Evolutionary conservation across 331 rosid species (phyloP), one percentile per base, ranked within the genome.

Genomic region (Stylosanthes scabra): DNA sequence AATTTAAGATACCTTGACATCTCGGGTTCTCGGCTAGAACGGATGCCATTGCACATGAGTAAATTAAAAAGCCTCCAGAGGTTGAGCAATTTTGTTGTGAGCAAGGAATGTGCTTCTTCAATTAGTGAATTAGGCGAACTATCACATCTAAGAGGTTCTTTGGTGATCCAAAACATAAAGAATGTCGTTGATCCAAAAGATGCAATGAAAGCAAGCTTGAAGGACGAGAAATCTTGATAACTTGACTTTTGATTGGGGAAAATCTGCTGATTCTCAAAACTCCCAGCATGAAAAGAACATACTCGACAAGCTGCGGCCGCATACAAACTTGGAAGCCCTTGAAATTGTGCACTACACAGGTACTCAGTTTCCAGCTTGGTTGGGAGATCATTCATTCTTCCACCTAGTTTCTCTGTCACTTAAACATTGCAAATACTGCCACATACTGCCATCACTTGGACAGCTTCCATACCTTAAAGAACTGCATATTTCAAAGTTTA

Each of bases 31-130:
- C 29, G 8, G 3, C 9, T 71, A 8, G 13, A 59, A 29, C 3
- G 29, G 76, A 59, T 71, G 59, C 76, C 76, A n/a, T 40, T 52
- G 14, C 66, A 58, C n/a, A 71, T 59, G 44, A 71, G 76, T 46
- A 13, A 11, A 28, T 11, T 71, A 9, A 71, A 11, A 28, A 71
- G 20, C 66, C 66, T 71, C 6, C 66, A 59, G 44, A 52, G 28
- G 41, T 27, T 71, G 50, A 71, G 76, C n/a, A 11, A 27, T 16
- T 71, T 71, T 6, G 2, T 71, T 25, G 76, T 28, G 2, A 46
- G 76, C 3, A 45, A 59, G 14, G 56, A 71, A 13, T 2, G 2
- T 28, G 57, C 16, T 6, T 71, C 59, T 45, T 58, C 47, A 1
- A 39, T 71, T 45, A 37, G 47, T 27, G 67, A 71, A 10, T 14